These are phyloP conservation scores for Diaporthe batatas DNA, from an alignment of 2,329 filamentous ascomycete species.

Conservation along the genomic window DNA sequence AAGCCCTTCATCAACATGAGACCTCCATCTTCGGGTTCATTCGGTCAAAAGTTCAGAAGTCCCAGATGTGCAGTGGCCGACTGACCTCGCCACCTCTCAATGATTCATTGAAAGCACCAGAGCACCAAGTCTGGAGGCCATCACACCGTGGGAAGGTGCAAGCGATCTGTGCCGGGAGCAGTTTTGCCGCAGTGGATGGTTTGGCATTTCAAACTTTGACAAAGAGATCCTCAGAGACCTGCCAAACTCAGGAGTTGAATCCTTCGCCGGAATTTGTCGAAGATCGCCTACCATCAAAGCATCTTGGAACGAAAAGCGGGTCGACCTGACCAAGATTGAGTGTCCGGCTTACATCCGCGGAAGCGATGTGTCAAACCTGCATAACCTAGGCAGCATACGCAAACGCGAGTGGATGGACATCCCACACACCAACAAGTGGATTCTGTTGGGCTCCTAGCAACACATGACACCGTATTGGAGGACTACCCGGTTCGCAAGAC, in stretches of 20 bases:
- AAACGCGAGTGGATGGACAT: slow-evolving; percentile 54
- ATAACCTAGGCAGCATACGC: slow-evolving; percentile 53
- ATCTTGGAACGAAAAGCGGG: slow-evolving; percentile 55
- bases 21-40: slow-evolving; percentile 61
- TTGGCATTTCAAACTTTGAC: slow-evolving; percentile 57
- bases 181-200: slow-evolving; percentile 58
- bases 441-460: too few species aligned
- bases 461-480: slow-evolving; percentile 51
- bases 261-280: slow-evolving; percentile 58
- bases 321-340: slow-evolving; percentile 53
- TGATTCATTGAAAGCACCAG: slow-evolving; percentile 42
- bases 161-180: slow-evolving; percentile 62
- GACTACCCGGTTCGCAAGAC: slow-evolving; percentile 54
- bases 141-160: slow-evolving; percentile 58
- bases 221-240: slow-evolving; percentile 53
- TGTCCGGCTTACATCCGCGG: slow-evolving; percentile 53
- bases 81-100: slow-evolving; percentile 43
- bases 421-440: slow-evolving; percentile 55
- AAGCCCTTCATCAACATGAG: slow-evolving; percentile 55
- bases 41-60: slow-evolving; percentile 59
- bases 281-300: slow-evolving; percentile 51
- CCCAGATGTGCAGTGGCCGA: slow-evolving; percentile 50
- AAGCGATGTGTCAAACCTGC: slow-evolving; percentile 51
- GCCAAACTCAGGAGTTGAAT: slow-evolving; percentile 51
- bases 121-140: slow-evolving; percentile 42